phyloP scores from a whole-genome alignment of 2,329 filamentous ascomycete species.

The Fusarium sp. region DNA sequence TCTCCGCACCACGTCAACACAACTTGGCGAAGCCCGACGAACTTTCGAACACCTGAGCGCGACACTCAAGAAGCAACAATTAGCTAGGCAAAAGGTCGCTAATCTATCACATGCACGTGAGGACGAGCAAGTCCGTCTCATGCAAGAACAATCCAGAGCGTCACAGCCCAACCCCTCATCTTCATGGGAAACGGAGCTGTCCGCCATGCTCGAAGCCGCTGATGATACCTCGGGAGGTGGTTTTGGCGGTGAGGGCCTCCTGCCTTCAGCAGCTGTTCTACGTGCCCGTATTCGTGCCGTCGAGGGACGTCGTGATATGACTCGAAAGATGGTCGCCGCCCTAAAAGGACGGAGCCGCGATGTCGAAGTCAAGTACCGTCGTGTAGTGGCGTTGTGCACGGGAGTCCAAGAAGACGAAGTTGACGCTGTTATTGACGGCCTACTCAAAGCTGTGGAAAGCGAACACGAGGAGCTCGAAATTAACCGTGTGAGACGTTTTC shows the following conservation, averaged over 20 bases:
- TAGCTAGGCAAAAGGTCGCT: constrained; percentile 76
- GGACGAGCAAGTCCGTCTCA: constrained; percentile 68
- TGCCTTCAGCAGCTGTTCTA: constrained; percentile 71
- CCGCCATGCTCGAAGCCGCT: constrained; percentile 57
- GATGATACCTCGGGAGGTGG: constrained; percentile 51
- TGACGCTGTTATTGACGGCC: constrained; percentile 79
- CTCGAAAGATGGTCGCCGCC: constrained; percentile 73
- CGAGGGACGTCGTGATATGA: constrained; percentile 71
- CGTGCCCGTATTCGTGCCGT: constrained; percentile 77
- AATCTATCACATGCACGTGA: constrained; percentile 82
- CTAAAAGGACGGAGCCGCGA: constrained; percentile 85
- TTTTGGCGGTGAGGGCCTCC: constrained; percentile 52
- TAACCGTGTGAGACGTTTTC: constrained; percentile 79
- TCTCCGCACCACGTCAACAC: constrained; percentile 81
- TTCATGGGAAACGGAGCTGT: constrained; percentile 66
- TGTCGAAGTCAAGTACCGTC: constrained; percentile 86
- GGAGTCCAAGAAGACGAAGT: constrained; percentile 81
- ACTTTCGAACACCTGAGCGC: constrained; percentile 76
- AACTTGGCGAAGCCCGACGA: constrained; percentile 80
- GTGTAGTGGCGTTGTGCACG: constrained; percentile 88
- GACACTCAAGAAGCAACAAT: constrained; percentile 70
- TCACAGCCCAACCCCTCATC: constrained; percentile 58
- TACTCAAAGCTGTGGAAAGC: constrained; percentile 90
- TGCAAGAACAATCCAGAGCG: constrained; percentile 54
- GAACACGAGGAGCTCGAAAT: constrained; percentile 82